Base-by-base conservation (phyloP, 1,284 basidiomycete genomes). In the Ganoderma boninense region DNA sequence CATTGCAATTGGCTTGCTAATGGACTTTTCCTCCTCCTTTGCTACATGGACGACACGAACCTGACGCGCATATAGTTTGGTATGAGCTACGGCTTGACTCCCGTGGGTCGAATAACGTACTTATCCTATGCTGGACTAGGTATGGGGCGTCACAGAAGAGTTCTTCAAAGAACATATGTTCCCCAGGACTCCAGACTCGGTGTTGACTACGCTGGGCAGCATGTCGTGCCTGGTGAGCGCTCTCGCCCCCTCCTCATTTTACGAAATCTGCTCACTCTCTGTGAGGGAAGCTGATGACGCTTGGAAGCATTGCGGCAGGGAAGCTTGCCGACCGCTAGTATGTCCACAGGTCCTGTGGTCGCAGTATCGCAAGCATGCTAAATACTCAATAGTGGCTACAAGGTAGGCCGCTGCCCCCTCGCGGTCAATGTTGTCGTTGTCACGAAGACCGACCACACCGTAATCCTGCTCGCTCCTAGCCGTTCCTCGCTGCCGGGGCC, bases 251-350 rank as follows among this genome's bases (percentile, higher is more conserved):
- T 20, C 40, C 4, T n/a, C 44, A 18, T 29, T 7, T 16, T 3
- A 8, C 20, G 1, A 26, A 20, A n/a, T 6, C 13, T 14, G 3
- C 60, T 66, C n/a, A 66, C 4, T 35, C 10, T 67, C 23, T 18
- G 18, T 32, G 29, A 32, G 29, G 49, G 49, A 52, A 78, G 77
- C 43, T 75, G 26, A 74, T 79, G 76, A 79, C 77, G 2, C 59
- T 77, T 2, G 69, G 67, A 0, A 72, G 76, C 40, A 74, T 77
- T 46, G 68, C 77, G 2, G 69, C 73, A 13, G 77, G 77, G 23
- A 79, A 79, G 64, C 70, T 79, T 10, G 77, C 74, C n/a, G 77
- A 79, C 69, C 73, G 77, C 49, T 77, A 75, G 77, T 79, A 57
- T 72, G 77, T 54, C 46, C 63, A 35, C 7, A 49, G 38, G 8